Conservation (phyloP, 768 basidiomycete species). For the Boletus sp. region DNA sequence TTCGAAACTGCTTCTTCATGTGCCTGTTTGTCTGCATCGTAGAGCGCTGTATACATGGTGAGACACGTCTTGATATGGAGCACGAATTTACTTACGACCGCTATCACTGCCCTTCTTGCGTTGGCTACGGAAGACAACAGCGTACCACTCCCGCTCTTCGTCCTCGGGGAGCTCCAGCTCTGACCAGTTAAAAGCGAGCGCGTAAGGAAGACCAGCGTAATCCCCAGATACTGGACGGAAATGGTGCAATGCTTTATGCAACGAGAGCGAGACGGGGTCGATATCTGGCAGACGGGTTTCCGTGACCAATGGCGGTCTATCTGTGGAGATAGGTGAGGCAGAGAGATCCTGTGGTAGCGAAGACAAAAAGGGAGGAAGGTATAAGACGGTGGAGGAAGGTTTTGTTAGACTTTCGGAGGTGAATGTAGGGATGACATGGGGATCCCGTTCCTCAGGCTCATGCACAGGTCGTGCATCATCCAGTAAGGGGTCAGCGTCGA, state of each 20-base stretch:
- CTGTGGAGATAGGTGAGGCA: slow-evolving; percentile 21
- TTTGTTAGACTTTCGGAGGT: slow-evolving; percentile 34
- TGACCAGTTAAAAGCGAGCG: slow-evolving; percentile 85
- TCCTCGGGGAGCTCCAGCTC: slow-evolving; percentile 64
- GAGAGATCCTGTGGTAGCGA: slow-evolving; percentile 55
- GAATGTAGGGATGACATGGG: slow-evolving; percentile 58
- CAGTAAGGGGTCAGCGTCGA: not conserved
- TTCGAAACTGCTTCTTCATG: slow-evolving; percentile 92
- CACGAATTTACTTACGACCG: slow-evolving; percentile 44
- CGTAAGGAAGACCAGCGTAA: slow-evolving; percentile 68
- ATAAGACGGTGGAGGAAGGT: slow-evolving; percentile 57
- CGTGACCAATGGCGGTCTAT: slow-evolving; percentile 53
- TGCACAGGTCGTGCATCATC: not conserved
- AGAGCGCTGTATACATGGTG: slow-evolving; percentile 53
- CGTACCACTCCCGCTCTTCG: slow-evolving; percentile 87
- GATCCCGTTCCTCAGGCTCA: slow-evolving; percentile 36
- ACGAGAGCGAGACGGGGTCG: slow-evolving; percentile 76
- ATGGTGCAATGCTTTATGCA: slow-evolving; percentile 82
- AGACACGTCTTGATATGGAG: not conserved
- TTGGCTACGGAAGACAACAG: slow-evolving; percentile 84
- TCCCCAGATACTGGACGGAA: slow-evolving; percentile 60
- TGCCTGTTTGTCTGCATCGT: slow-evolving; percentile 82
- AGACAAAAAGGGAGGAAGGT: slow-evolving; percentile 83
- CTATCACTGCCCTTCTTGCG: slow-evolving; percentile 71
- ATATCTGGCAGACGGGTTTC: slow-evolving; percentile 80